Conservation (phyloP, 202 grass and related monocot genomes). For the Schoenoplectus triqueter region DNA sequence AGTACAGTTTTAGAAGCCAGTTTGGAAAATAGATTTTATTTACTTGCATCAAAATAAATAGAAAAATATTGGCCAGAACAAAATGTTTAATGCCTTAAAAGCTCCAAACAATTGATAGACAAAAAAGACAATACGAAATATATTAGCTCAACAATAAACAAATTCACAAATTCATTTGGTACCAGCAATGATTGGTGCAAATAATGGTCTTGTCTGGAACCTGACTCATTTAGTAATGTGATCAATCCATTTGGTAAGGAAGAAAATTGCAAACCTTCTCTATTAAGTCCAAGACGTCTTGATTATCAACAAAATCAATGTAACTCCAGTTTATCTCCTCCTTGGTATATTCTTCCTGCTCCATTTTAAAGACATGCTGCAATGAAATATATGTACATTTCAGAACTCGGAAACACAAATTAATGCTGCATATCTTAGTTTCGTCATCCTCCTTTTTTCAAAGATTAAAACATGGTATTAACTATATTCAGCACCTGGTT, state of each 20-base stretch:
- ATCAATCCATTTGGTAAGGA: neutral
- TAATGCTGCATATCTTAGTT: slow-evolving; percentile 12
- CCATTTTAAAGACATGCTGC: slow-evolving; percentile 99
- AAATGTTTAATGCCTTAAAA: slow-evolving; percentile 23
- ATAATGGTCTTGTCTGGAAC: neutral
- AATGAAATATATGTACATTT: slow-evolving; percentile 44
- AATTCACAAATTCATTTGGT: neutral
- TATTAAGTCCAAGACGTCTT: slow-evolving; percentile 97
- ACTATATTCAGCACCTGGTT: slow-evolving; percentile 79
- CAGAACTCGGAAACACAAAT: slow-evolving; percentile 40
- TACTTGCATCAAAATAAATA: slow-evolving; percentile 26
- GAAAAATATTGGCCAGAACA: neutral
- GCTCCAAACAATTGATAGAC: slow-evolving; percentile 16
- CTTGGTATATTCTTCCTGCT: slow-evolving; percentile 98
- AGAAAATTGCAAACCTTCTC: slow-evolving; percentile 74
- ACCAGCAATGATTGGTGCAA: slow-evolving; percentile 2
- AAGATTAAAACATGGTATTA: slow-evolving; percentile 33
- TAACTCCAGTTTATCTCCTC: slow-evolving; percentile 99
- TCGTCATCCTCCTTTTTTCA: slow-evolving; percentile 1
- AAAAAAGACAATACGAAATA: slow-evolving; percentile 2
- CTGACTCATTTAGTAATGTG: neutral
- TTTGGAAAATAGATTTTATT: slow-evolving; percentile 27
- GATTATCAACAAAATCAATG: slow-evolving; percentile 99
- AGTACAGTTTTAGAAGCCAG: slow-evolving; percentile 24
- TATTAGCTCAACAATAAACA: neutral